phyloP scores from a whole-genome alignment of 352 stramenopile species.

The Globisporangium carolinianum region DNA sequence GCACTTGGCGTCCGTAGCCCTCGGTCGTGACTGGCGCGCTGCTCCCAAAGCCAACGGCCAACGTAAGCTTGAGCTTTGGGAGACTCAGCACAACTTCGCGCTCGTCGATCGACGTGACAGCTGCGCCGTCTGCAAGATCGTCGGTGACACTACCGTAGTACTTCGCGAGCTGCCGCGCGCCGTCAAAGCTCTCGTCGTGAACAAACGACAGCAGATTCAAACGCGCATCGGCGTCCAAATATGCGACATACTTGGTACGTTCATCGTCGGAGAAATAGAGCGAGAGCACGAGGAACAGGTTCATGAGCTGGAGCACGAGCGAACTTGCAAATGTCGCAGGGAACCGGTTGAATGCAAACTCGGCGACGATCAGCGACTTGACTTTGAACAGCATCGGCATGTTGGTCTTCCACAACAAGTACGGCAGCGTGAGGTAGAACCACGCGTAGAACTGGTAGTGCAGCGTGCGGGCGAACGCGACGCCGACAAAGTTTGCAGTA shows the following conservation, averaged over 20 bases:
- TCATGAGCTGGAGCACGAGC: slow-evolving; percentile 88
- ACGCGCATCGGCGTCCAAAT: slow-evolving; percentile 71
- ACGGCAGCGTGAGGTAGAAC: slow-evolving; percentile 95
- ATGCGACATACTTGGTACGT: slow-evolving; percentile 47
- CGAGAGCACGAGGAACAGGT: slow-evolving; percentile 80
- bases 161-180: slow-evolving; percentile 56
- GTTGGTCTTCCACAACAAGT: slow-evolving; percentile 90
- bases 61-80: slow-evolving; percentile 79
- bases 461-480: slow-evolving; percentile 94
- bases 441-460: slow-evolving; percentile 98
- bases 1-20: slow-evolving; percentile 60
- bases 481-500: slow-evolving; percentile 94
- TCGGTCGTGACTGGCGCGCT: slow-evolving; percentile 68
- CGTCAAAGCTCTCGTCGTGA: slow-evolving; percentile 78
- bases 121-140: slow-evolving; percentile 55
- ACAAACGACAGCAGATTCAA: slow-evolving; percentile 60
- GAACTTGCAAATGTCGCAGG: slow-evolving; percentile 90
- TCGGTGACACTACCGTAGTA: slow-evolving; percentile 84
- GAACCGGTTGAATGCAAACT: slow-evolving; percentile 95
- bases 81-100: slow-evolving; percentile 67
- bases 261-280: slow-evolving; percentile 63
- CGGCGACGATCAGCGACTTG: slow-evolving; percentile 76
- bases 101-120: slow-evolving; percentile 71
- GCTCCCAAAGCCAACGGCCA: slow-evolving; percentile 76
- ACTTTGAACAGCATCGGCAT: slow-evolving; percentile 76